Conservation (phyloP, 768 basidiomycete genomes). For the Xerocomus brunneocitrinus region DNA sequence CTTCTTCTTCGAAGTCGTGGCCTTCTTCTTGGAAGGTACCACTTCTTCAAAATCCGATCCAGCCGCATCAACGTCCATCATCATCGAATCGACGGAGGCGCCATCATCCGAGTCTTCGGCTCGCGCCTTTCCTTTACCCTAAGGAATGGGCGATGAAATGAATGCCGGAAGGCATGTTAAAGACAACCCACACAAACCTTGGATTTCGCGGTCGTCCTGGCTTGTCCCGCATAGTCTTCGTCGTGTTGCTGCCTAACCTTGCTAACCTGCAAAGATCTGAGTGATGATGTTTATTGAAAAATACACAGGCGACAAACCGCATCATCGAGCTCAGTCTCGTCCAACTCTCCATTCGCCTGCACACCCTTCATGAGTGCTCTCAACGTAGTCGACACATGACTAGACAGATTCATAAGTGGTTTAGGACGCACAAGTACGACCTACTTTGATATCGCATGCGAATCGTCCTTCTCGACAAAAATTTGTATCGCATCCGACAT, state of each 20-base stretch:
- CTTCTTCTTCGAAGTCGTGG: constrained; percentile 31
- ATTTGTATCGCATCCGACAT: constrained; percentile 93
- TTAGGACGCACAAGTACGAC: constrained; percentile 26
- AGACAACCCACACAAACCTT: constrained; percentile 35
- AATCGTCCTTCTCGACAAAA: constrained; percentile 97
- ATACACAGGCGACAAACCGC: constrained; percentile 41
- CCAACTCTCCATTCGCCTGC: constrained; percentile 56
- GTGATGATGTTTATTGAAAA: background rate
- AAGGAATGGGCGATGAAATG: background rate
- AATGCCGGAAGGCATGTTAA: background rate
- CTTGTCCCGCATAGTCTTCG: constrained; percentile 51
- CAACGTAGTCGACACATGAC: constrained; percentile 62
- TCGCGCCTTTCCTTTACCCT: constrained; percentile 53
- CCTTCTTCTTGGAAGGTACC: constrained; percentile 42
- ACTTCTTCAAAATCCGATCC: constrained; percentile 49
- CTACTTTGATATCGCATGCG: constrained; percentile 83
- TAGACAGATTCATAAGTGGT: constrained; percentile 22
- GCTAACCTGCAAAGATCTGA: constrained; percentile 42
- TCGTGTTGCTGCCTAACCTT: constrained; percentile 72
- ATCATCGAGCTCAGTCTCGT: constrained; percentile 74
- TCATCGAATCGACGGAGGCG: constrained; percentile 63
- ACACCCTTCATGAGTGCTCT: constrained; percentile 65
- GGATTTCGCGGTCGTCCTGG: constrained; percentile 37
- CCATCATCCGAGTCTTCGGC: constrained; percentile 49
- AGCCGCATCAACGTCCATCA: constrained; percentile 63